These are phyloP conservation scores for Flaveria floridana DNA, from an alignment of 140 eudicot genomes.

Conservation along the genomic window DNA sequence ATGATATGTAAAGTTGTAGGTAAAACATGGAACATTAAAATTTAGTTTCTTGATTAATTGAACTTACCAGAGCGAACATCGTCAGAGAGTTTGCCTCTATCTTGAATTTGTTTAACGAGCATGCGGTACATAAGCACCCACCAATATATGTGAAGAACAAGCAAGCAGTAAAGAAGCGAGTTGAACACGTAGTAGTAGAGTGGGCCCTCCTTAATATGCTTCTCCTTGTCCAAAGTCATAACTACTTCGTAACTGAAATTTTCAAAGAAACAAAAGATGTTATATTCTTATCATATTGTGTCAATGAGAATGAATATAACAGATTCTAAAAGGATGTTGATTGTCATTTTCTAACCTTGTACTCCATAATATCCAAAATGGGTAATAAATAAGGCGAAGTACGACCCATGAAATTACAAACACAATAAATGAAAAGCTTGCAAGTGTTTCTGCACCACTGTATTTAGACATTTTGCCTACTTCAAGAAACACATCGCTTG, in stretches of 20 bases:
- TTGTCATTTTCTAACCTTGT: conserved; percentile 58
- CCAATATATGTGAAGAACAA: conserved; percentile 92
- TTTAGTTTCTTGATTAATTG: neutral
- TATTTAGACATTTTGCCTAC: conserved; percentile 97
- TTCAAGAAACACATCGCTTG: conserved; percentile 94
- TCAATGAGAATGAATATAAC: neutral
- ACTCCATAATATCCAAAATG: conserved; percentile 96
- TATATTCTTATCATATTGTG: neutral
- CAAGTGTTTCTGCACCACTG: conserved; percentile 81
- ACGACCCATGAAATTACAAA: conserved; percentile 86
- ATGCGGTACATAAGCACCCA: conserved; percentile 95
- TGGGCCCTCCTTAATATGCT: conserved; percentile 68
- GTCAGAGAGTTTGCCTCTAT: conserved; percentile 81
- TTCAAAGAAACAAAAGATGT: neutral
- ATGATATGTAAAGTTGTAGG: conserved; percentile 2
- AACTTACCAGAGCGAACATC: conserved; percentile 97
- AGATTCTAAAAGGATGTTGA: neutral
- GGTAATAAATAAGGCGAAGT: conserved; percentile 89
- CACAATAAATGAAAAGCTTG: conserved; percentile 82
- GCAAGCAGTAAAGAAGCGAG: conserved; percentile 81
- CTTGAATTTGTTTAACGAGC: conserved; percentile 97
- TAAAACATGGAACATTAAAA: neutral
- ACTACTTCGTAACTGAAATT: conserved; percentile 74
- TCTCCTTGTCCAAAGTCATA: conserved; percentile 70
- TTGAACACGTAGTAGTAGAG: conserved; percentile 83